Evolutionary conservation across 2,329 filamentous ascomycete species (phyloP), one percentile per base, ranked within the genome.

Genomic region (Pseudocercospora fuligena): DNA sequence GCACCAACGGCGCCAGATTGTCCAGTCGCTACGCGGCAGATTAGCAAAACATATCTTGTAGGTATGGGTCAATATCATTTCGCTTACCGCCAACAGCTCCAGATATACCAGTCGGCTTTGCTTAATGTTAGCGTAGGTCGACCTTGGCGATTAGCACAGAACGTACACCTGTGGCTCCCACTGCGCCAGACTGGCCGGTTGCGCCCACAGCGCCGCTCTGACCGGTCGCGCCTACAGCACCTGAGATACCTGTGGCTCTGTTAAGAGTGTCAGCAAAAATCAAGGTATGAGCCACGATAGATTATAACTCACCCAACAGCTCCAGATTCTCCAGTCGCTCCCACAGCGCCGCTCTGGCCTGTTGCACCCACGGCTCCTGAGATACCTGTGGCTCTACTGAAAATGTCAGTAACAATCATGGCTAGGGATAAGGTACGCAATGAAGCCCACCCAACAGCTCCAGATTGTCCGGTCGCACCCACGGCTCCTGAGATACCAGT

Each of bases 141-240:
- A 3, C 8, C 25, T 14, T 14, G 23, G 16, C 5, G 19, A 53
- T 36, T 25, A 19, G 16, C 3, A n/a, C 5, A 9, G 16, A 33
- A 63, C 61, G 29, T 57, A 63, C 61, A 19, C 40, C 40, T 46
- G 40, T 46, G 4, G 40, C 40, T 19, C 57, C 61, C 23, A 31
- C 33, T 21, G 49, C 49, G 16, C 61, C 61, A n/a, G 49, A 36
- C 31, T 47, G 23, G 23, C 46, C 65, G 33, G 65, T 56, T 8
- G 60, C 33, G 27, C 60, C 60, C 16, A 46, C 25, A 5, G 31
- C 46, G 29, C 61, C 65, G 7, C 14, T 19, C 40, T 46, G 40
- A 46, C 47, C 47, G 21, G 47, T 51, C 21, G 47, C 47, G n/a
- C 61, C 61, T 14, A 59, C 54, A 19, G 62, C 40, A n/a, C 62